Evolutionary conservation across 2,329 filamentous ascomycete species (phyloP), one percentile per base, ranked within the genome.

Genomic region (Capronia epimyces): DNA sequence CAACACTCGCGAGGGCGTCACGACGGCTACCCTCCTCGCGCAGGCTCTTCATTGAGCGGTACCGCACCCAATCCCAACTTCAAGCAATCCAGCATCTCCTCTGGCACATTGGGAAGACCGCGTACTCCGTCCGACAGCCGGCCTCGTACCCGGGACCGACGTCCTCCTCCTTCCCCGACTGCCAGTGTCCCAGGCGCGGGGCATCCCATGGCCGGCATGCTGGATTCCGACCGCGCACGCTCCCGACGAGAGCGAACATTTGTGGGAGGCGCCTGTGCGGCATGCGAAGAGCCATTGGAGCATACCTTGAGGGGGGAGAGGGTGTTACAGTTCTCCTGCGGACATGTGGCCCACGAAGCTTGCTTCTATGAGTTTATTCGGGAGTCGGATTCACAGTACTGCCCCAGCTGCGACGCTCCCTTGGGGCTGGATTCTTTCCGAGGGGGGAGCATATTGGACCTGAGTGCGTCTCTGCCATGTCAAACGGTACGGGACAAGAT

Each of bases 331-430:
- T 93, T 98, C 64, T 94, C 90, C 4, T 98, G 93, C 70, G 81
- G 84, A n/a, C 93, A 98, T 70, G 91, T 98, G 53, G 89, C 91
- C 9, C 93, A 98, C 67, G 93, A 97, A 69, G 93, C 91, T 29
- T 98, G 93, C 71, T 97, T 98, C 67, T 97, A 97, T 72, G 93
- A 98, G 70, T 96, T 94, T 66, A 95, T 98, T 63, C 87, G 88
- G 64, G 91, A 96, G 65, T 87, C 91, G 52, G 90, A 97, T 61
- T 87, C 87, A 46, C 89, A 97, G 64, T 90, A 89, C 64, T 98
- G 93, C 70, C 93, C 93, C 22, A 86, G 87, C 59, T 98, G 93
- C 70, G 86, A 95, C 74, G 87, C 90, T 58, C 89, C 93, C 16
- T 73, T 98, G 46, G 89, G 90, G 56, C 75, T 98, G 37, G 93